Evolutionary conservation across 805 yeast species (phyloP), one percentile per base, ranked within the genome.

Genomic region (Saturnispora halmiae): DNA sequence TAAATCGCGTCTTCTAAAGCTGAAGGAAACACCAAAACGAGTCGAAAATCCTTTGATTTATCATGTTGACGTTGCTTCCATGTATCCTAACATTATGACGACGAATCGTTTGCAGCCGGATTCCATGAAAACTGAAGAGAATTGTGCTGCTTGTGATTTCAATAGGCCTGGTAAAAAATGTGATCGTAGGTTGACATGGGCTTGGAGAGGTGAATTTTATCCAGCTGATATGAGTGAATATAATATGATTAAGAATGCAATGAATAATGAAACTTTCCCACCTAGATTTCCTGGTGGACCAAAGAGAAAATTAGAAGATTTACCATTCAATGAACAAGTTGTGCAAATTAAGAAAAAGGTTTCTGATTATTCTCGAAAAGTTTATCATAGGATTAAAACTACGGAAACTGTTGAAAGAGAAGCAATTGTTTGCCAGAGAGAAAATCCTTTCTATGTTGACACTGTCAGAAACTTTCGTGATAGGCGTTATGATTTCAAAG

Each of bases 1-100:
- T 43, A 69, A 68, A 31, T 49, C 54, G 0, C 66, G 66, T 49
- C 65, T 92, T 11, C 44, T 70, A n/a, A 82, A 70, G 2, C 61
- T 92, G 38, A 77, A 74, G 46, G 58, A 66, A 1, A 69, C 70
- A 29, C 88, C 90, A 1, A 67, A 67, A 28, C 68, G 96, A 50
- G 58, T 59, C 10, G 97, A 92, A 52, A 65, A 66, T 9, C 99
- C 99, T 0, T 66, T 84, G 35, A 92, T 92, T 47, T 92, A 94
- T 53, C 99, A 92, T 56, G 95, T 94, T 28, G 99, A 92, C 66
- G 99, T 92, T 38, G 96, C 99, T 1, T 92, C 98, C 1, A 92
- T 92, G 99, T 92, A 92, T 56, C 99, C 99, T 5, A 92, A 92
- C 56, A 92, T 92, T 58, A 92, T 92, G 97, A 86, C 95, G 6